These are phyloP conservation scores for Periconia digitata DNA, from an alignment of 2,329 filamentous ascomycete species.

Conservation along the genomic window DNA sequence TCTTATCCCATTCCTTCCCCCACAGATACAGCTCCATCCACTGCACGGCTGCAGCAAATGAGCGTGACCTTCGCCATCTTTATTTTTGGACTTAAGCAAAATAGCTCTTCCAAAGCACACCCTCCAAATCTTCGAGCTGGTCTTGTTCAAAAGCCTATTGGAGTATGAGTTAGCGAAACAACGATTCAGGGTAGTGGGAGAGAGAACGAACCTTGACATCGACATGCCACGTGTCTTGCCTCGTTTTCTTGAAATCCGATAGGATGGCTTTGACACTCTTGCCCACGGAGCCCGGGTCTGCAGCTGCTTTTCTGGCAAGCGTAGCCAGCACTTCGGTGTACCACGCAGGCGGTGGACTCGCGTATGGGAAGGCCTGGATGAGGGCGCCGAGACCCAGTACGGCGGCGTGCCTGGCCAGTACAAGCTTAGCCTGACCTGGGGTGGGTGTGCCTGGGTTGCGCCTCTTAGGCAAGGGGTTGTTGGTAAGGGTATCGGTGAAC, in stretches of 20 bases:
- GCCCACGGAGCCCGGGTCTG: slow-evolving; percentile 87
- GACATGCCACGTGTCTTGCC: slow-evolving; percentile 97
- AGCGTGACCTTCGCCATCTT: too few species aligned
- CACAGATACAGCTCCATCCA: too few species aligned
- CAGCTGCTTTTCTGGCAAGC: slow-evolving; percentile 80
- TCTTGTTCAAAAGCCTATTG: slow-evolving; percentile 77
- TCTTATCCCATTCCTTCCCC: too few species aligned
- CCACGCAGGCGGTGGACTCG: slow-evolving; percentile 88
- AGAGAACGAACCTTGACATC: slow-evolving; percentile 81
- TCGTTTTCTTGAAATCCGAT: slow-evolving; percentile 98
- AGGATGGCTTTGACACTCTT: slow-evolving; percentile 94
- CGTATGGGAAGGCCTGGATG: slow-evolving; percentile 94
- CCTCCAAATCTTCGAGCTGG: slow-evolving; percentile 91
- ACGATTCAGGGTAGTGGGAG: neutral
- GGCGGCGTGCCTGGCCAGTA: slow-evolving; percentile 83
- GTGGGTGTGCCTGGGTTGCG: slow-evolving; percentile 65
- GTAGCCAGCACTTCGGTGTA: slow-evolving; percentile 89
- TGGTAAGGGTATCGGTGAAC: slow-evolving; percentile 75
- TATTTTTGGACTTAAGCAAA: slow-evolving; percentile 87
- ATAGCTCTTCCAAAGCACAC: slow-evolving; percentile 99
- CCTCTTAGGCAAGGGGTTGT: slow-evolving; percentile 84
- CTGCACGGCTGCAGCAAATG: too few species aligned
- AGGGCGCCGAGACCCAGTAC: slow-evolving; percentile 88
- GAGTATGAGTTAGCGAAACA: slow-evolving; percentile 6
- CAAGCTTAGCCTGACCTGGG: slow-evolving; percentile 71